Evolutionary conservation across 202 grass and related monocot species (phyloP), one percentile per base, ranked within the genome.

Genomic region (Panicum virgatum): DNA sequence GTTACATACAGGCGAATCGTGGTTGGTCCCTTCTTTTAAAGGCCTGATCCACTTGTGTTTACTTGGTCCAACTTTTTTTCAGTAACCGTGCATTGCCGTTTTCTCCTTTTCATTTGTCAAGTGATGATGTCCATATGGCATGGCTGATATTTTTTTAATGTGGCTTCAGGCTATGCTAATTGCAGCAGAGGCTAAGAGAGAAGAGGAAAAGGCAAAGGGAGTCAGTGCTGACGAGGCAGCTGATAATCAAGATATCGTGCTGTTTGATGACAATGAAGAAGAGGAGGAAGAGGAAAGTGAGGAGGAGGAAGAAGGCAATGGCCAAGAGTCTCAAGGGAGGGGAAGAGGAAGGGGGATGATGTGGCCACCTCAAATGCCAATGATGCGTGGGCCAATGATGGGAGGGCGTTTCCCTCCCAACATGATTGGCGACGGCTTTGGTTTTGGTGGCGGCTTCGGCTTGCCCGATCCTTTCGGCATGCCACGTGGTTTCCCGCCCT

Each of bases 251-350:
- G 91, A 96, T 81, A 99, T 99, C n/a, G 89, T 96, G 43, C 58
- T 96, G 59, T 96, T 92, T 76, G 92, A 99, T 16, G 96, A 99
- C 65, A 92, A 98, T 30, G 96, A 98, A 66, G 96, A 98, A 50
- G 96, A 98, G 19, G 96, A 98, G 60, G 96, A 98, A 56, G 94
- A 97, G 38, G 94, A 97, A 89, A 94, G 92, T 2, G 94, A 97
- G 79, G 94, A 97, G 63, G 92, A 95, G 23, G 96, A 96, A 44
- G 92, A 93, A 32, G 79, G 69, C 64, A 89, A 80, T 5, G 90
- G 82, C 66, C 92, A 92, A 44, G 89, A 79, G 69, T 77, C 80
- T 45, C 94, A 90, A 80, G 92, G 87, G 26, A 89, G 92, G 71
- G 90, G 86, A 69, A 91, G 92, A 47, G 89, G 87, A 76, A 91